Conservation (phyloP, 441 rosid genomes). For the Syzygium syzygioides region DNA sequence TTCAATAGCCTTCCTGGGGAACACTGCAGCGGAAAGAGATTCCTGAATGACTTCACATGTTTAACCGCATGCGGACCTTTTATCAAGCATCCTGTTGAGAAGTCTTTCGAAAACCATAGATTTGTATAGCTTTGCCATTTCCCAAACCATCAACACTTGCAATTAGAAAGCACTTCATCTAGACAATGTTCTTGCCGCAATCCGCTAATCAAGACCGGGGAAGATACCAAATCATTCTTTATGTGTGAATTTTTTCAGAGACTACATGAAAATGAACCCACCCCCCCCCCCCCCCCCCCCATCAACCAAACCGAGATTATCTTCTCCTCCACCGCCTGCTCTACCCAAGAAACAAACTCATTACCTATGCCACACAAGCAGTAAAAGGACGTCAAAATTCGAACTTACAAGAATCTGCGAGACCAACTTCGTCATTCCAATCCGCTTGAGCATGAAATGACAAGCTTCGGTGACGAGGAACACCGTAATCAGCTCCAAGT, state of each 20-base stretch:
- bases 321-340: not conserved
- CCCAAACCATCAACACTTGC: not conserved
- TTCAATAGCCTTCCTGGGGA: not conserved
- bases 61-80: not conserved
- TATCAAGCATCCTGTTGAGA: not conserved
- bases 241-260: not conserved
- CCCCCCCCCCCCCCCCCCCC: not conserved
- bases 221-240: not conserved
- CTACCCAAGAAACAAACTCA: not conserved
- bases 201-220: not conserved
- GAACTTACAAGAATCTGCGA: constrained; percentile 1
- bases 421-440: not conserved
- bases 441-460: not conserved
- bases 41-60: not conserved
- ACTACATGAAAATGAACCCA: not conserved
- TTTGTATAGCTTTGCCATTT: not conserved
- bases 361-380: not conserved
- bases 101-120: not conserved
- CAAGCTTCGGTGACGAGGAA: not conserved
- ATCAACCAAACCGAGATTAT: not conserved
- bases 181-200: not conserved
- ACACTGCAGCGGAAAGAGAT: not conserved
- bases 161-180: not conserved
- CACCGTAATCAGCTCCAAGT: not conserved
- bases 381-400: not conserved